Evolutionary conservation across 768 basidiomycete species (phyloP).

Genomic region (Russula emetica): DNA sequence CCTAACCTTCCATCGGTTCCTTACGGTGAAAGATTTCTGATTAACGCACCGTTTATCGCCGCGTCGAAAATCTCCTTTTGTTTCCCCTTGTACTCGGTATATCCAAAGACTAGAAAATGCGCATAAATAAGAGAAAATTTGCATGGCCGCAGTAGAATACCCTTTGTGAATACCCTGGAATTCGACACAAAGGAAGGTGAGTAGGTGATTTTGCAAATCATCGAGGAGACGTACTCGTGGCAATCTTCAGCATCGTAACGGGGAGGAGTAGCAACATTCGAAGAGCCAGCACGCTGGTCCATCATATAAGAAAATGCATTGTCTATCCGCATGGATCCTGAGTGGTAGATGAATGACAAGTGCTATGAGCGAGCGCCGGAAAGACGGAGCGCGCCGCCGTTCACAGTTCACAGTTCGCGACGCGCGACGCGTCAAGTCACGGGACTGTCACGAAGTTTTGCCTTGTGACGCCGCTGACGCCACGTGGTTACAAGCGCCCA

Average conservation of each 20-base stretch:
- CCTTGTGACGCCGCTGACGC: not conserved
- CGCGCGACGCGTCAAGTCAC: conserved; percentile 13
- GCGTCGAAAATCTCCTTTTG: conserved; percentile 74
- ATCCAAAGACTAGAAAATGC: conserved; percentile 59
- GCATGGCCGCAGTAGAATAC: not conserved
- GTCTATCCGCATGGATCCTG: conserved; percentile 11
- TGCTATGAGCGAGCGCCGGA: not conserved
- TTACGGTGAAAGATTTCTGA: not conserved
- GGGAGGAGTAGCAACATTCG: not conserved
- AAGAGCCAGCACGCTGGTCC: conserved; percentile 1
- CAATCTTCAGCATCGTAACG: conserved; percentile 8
- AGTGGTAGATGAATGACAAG: not conserved
- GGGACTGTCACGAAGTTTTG: not conserved
- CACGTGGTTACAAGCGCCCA: not conserved
- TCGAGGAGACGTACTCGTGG: conserved; percentile 4
- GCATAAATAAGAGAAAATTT: not conserved
- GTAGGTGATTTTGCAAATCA: not conserved
- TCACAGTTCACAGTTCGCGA: not conserved
- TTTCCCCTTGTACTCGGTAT: conserved; percentile 65
- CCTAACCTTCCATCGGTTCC: not conserved
- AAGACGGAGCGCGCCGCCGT: not conserved
- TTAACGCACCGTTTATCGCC: conserved; percentile 52
- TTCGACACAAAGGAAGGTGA: not conserved
- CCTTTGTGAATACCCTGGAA: conserved; percentile 18
- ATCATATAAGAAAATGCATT: conserved; percentile 15